Evolutionary conservation across 805 yeast species (phyloP).

Genomic region (Yarrowia sp.): DNA sequence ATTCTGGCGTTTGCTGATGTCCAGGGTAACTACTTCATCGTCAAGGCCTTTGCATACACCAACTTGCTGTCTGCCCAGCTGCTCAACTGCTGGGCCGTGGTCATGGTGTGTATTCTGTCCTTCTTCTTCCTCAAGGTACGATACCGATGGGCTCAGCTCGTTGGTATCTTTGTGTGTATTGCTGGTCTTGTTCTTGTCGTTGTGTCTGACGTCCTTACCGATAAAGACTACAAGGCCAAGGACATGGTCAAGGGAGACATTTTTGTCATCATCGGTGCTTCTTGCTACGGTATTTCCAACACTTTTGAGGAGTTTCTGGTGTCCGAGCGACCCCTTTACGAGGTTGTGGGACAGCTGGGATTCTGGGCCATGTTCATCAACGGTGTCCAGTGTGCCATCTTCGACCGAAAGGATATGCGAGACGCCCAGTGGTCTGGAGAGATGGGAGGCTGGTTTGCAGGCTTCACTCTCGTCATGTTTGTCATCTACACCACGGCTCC

Average conservation of each 20-base stretch:
- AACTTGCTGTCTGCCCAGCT: slow-evolving; percentile 55
- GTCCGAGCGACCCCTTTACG: slow-evolving; percentile 55
- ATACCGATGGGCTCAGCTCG: slow-evolving; percentile 56
- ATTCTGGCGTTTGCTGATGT: slow-evolving; percentile 56
- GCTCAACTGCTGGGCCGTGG: slow-evolving; percentile 57
- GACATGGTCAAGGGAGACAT: slow-evolving; percentile 55
- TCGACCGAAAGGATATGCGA: slow-evolving; percentile 51
- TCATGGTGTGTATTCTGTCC: slow-evolving; percentile 54
- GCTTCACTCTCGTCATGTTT: slow-evolving; percentile 53
- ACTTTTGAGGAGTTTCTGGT: slow-evolving; percentile 55
- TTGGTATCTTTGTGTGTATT: slow-evolving; percentile 53
- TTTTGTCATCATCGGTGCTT: slow-evolving; percentile 55
- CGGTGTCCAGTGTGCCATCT: slow-evolving; percentile 56
- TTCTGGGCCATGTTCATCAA: slow-evolving; percentile 54
- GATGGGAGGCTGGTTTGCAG: slow-evolving; percentile 56
- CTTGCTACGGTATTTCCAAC: slow-evolving; percentile 56
- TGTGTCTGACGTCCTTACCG: slow-evolving; percentile 53
- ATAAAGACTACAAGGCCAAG: slow-evolving; percentile 53
- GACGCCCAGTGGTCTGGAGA: slow-evolving; percentile 52
- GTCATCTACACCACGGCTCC: slow-evolving; percentile 55
- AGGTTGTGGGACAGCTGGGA: slow-evolving; percentile 55
- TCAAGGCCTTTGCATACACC: slow-evolving; percentile 55
- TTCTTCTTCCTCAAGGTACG: slow-evolving; percentile 54
- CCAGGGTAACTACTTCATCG: slow-evolving; percentile 57
- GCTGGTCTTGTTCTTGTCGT: slow-evolving; percentile 55